Evolutionary conservation across 441 rosid species (phyloP).

Genomic region (Mallotus repandus): DNA sequence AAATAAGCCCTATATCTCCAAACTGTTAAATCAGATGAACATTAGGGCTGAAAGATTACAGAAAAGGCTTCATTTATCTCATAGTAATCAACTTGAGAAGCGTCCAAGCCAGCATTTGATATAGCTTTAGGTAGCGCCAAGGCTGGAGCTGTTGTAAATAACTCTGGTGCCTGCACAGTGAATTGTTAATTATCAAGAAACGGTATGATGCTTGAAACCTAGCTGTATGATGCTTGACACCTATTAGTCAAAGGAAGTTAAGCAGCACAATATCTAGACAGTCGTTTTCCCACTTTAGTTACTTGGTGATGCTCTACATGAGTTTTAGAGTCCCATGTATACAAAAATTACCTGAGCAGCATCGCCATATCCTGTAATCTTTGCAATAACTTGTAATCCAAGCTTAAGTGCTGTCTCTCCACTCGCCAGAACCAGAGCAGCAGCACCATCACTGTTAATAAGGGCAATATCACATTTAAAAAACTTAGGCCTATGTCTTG

Average conservation of each 20-base stretch:
- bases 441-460: slow-evolving; percentile 86
- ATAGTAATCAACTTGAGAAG: slow-evolving; percentile 83
- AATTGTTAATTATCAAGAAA: slow-evolving; percentile 23
- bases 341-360: slow-evolving; percentile 79
- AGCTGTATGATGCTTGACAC: slow-evolving; percentile 8
- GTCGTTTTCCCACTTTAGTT: not conserved
- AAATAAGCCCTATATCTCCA: slow-evolving; percentile 10
- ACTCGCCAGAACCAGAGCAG: slow-evolving; percentile 86
- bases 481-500: slow-evolving; percentile 13
- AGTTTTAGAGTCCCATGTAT: not conserved
- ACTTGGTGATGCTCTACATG: not conserved
- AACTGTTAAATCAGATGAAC: not conserved
- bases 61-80: slow-evolving; percentile 99
- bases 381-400: slow-evolving; percentile 79
- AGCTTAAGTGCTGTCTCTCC: slow-evolving; percentile 76
- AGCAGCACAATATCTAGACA: not conserved
- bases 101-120: slow-evolving; percentile 70
- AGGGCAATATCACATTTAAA: slow-evolving; percentile 22
- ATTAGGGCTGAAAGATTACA: slow-evolving; percentile 41
- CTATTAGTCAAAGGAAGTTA: not conserved
- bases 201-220: slow-evolving; percentile 8
- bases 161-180: slow-evolving; percentile 72
- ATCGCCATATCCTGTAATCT: slow-evolving; percentile 81
- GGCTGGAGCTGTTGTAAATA: slow-evolving; percentile 91
- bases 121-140: slow-evolving; percentile 86